Evolutionary conservation across 2,329 filamentous ascomycete species (phyloP).

Genomic region (Beauveria sp.): DNA sequence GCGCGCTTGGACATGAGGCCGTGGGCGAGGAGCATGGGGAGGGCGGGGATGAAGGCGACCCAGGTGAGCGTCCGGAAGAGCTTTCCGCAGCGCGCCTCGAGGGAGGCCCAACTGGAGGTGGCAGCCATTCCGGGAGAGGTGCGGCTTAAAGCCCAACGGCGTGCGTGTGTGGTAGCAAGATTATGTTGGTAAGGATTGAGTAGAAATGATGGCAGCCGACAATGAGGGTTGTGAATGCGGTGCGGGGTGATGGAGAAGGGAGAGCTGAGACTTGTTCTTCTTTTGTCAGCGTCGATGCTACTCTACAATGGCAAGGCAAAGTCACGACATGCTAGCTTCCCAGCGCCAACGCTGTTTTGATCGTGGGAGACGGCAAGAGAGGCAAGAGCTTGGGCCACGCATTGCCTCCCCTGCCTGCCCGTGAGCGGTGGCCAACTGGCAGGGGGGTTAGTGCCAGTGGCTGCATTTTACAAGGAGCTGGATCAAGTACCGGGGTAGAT

Average conservation of each 20-base stretch:
- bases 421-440: not conserved
- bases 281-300: not conserved
- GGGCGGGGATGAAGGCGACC: constrained; percentile 30
- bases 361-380: not conserved
- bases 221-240: no score
- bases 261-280: not conserved
- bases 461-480: no score
- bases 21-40: constrained; percentile 36
- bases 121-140: not conserved
- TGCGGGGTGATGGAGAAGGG: not conserved
- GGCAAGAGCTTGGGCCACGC: constrained; percentile 6
- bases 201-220: not conserved
- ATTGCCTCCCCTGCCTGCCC: not conserved
- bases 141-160: not conserved
- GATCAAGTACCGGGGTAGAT: not conserved
- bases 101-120: constrained; percentile 7
- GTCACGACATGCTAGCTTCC: not conserved
- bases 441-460: no score
- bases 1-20: constrained; percentile 59
- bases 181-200: not conserved
- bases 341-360: not conserved
- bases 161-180: not conserved
- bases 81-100: constrained; percentile 14
- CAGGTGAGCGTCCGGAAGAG: constrained; percentile 27
- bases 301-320: no score